Conservation (phyloP, 1,139 yeast genomes). For the Hemisphaericaspora lyxosophila region DNA sequence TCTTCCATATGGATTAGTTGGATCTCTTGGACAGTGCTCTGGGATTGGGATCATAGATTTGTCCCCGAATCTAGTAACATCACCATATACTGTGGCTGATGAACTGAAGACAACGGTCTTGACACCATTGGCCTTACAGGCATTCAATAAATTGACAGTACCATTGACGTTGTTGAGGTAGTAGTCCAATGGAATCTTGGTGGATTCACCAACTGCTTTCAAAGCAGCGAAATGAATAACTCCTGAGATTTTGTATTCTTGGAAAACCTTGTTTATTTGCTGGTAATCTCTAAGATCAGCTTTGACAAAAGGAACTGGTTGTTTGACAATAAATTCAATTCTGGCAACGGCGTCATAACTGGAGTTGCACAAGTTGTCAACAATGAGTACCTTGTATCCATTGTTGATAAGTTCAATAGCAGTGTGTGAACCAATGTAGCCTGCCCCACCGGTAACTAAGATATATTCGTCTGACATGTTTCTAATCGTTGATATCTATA, state of each 20-base stretch:
- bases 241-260: constrained; percentile 50
- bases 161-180: constrained; percentile 72
- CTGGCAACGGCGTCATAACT: constrained; percentile 68
- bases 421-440: constrained; percentile 84
- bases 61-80: constrained; percentile 68
- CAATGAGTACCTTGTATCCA: constrained; percentile 68
- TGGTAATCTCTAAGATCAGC: constrained; percentile 58
- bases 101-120: constrained; percentile 71
- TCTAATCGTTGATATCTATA: background rate
- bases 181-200: constrained; percentile 67
- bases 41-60: constrained; percentile 70
- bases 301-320: constrained; percentile 54
- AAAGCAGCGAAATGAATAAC: constrained; percentile 86
- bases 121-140: constrained; percentile 49
- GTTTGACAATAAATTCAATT: constrained; percentile 54
- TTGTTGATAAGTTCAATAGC: constrained; percentile 63
- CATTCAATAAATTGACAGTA: constrained; percentile 57
- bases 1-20: constrained; percentile 76
- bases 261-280: constrained; percentile 49
- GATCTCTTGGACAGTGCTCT: constrained; percentile 73
- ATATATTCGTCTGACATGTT: constrained; percentile 36
- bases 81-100: constrained; percentile 85
- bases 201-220: constrained; percentile 84
- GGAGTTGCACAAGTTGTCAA: constrained; percentile 71
- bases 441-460: constrained; percentile 84